Conservation (phyloP, 768 basidiomycete genomes). For the Suillus bovinus region DNA sequence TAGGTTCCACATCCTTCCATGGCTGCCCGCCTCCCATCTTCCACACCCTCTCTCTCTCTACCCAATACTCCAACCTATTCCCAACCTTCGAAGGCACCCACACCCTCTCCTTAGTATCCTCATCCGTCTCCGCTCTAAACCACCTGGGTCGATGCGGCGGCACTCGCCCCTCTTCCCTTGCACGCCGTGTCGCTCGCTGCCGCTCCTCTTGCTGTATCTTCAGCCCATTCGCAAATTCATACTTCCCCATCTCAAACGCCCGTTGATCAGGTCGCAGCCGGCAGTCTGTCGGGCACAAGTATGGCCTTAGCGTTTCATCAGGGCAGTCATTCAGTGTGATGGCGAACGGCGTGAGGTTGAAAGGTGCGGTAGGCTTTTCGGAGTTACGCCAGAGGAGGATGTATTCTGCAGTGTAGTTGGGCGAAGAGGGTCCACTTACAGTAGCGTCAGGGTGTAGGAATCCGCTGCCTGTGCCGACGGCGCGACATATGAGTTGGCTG, state of each 20-base stretch:
- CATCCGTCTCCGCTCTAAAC: constrained; percentile 82
- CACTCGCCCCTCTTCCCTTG: constrained; percentile 71
- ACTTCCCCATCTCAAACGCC: constrained; percentile 88
- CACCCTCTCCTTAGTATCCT: constrained; percentile 86
- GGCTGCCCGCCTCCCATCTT: constrained; percentile 30
- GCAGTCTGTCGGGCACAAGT: constrained; percentile 88
- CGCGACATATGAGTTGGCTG: constrained; percentile 87
- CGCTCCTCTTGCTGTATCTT: constrained; percentile 83
- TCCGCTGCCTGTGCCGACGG: constrained; percentile 58
- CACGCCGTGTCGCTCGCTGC: constrained; percentile 68
- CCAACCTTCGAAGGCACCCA: constrained; percentile 69
- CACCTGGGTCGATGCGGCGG: constrained; percentile 82
- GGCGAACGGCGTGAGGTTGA: constrained; percentile 95
- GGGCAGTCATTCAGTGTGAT: constrained; percentile 92
- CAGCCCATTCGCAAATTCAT: constrained; percentile 78
- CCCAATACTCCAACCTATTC: constrained; percentile 78
- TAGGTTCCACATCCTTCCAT: constrained; percentile 76
- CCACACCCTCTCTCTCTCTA: constrained; percentile 69
- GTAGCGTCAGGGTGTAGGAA: constrained; percentile 72
- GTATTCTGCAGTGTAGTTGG: constrained; percentile 61
- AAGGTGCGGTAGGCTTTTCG: constrained; percentile 73
- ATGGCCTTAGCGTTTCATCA: constrained; percentile 61
- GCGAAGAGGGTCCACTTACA: constrained; percentile 45
- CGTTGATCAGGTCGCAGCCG: constrained; percentile 90
- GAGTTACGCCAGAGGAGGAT: constrained; percentile 93